Base-by-base conservation (phyloP, 2,329 filamentous ascomycete species). In the Lasiodiplodia gonubiensis region DNA sequence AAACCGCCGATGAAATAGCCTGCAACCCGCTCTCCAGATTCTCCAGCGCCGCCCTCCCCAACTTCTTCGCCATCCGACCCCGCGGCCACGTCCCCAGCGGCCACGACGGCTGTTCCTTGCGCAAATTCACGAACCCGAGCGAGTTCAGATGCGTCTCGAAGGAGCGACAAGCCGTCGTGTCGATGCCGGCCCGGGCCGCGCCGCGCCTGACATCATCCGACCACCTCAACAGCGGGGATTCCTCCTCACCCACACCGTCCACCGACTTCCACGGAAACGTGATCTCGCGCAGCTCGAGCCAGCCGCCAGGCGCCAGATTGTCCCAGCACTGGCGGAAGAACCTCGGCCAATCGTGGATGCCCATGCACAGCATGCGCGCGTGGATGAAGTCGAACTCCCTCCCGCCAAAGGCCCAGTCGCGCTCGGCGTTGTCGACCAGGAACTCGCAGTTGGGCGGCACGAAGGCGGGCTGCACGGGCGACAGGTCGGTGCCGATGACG, bases 341-440 rank as follows among this genome's bases (percentile, higher is more conserved):
- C 11, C 77, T 74, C 2, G 76, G 75, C 73, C 86, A 86, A 71
- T 88, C 80, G 12, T 79, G 76, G 30, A 90, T 80, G 27, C 82
- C 80, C 37, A 81, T 81, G 71, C 80, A 70, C 80, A 85, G 79
- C 80, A 83, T 70, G 72, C 82, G 71, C 77, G 81, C 71, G 82
- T 84, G 79, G 82, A 88, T 83, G 70, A 85, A 82, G 73, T 89
- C 86, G 71, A 85, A 87, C 23, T 76, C 75, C 37, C 81, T 78
- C 74, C 12, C 14, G 11, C 79, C 74, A 61, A 85, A 86, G 42
- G 66, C 73, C 87, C 87, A 89, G 12, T 83, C 79, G 35, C 84
- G 80, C 37, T 68, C 64, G 7, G 59, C 66, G 49, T 71, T 59
- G 33, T 71, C 69, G 55, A 70, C 53, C 7, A 64, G 53, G 64